Conservation (phyloP, 228 moss, liverwort and hornwort genomes). For the Sphagnum fallax region DNA sequence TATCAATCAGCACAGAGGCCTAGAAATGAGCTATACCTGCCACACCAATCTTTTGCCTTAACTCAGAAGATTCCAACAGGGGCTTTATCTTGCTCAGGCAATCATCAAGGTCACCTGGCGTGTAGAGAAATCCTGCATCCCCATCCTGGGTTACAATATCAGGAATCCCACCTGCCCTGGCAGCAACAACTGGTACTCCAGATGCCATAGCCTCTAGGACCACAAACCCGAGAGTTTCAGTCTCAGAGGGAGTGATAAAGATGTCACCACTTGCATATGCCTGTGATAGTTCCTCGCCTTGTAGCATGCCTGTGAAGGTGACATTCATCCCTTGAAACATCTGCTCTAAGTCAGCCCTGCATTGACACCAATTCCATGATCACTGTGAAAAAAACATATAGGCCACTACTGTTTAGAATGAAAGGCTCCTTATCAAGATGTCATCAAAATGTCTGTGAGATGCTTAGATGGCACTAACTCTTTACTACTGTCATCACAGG, state of each 20-base stretch:
- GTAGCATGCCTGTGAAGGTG: constrained; percentile 89
- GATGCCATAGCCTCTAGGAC: constrained; percentile 99
- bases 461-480: no score
- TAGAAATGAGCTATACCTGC: constrained; percentile 26
- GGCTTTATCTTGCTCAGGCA: constrained; percentile 65
- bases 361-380: background rate
- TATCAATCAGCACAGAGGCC: no score
- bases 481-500: no score
- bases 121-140: constrained; percentile 70
- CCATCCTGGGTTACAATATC: constrained; percentile 91
- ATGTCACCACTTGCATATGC: constrained; percentile 94
- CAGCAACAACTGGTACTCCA: constrained; percentile 84
- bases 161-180: constrained; percentile 94
- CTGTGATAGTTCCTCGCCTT: constrained; percentile 80
- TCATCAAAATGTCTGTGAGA: no score
- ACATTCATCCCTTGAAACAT: constrained; percentile 71
- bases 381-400: no score
- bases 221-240: constrained; percentile 93
- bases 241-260: constrained; percentile 92
- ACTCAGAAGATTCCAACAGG: constrained; percentile 45
- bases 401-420: no score
- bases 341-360: constrained; percentile 63
- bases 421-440: no score
- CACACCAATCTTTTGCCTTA: constrained; percentile 56
- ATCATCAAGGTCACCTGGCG: constrained; percentile 82